A percentile compares a stretch with the other conserved stretches of the same genome.
These are phyloP conservation scores for Phalaenopsis equestris DNA, from an alignment of 106 monocot genomes.

Conservation along the genomic window DNA sequence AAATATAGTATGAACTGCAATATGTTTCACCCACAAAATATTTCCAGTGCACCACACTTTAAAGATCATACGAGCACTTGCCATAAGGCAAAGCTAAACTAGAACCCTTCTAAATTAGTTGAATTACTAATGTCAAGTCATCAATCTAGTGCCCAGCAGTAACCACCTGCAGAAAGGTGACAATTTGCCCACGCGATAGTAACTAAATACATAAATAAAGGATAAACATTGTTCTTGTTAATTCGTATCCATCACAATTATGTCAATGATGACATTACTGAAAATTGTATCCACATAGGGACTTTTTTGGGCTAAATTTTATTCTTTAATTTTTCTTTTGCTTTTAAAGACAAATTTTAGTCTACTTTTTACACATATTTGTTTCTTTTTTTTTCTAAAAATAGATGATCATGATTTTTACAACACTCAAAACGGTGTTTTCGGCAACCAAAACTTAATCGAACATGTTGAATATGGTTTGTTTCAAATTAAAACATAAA, in stretches of 20 bases:
- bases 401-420: too few species aligned
- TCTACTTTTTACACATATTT: too few species aligned
- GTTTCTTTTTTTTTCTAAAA: too few species aligned
- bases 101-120: background rate
- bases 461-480: too few species aligned
- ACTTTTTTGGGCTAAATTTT: too few species aligned
- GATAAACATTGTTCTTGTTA: background rate
- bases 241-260: background rate
- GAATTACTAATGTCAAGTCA: slow-evolving; percentile 1
- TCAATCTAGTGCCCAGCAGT: background rate
- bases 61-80: background rate
- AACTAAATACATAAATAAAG: background rate
- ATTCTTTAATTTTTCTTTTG: too few species aligned
- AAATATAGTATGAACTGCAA: background rate
- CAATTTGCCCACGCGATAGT: background rate
- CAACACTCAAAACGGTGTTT: too few species aligned
- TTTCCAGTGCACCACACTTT: background rate
- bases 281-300: background rate
- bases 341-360: too few species aligned
- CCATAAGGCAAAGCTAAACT: background rate
- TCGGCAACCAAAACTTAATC: too few species aligned
- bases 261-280: background rate
- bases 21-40: background rate
- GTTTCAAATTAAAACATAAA: too few species aligned
- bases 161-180: background rate